Evolutionary conservation across 768 basidiomycete genomes (phyloP), one percentile per base, ranked within the genome.

Genomic region (Tephrocybe sp.): DNA sequence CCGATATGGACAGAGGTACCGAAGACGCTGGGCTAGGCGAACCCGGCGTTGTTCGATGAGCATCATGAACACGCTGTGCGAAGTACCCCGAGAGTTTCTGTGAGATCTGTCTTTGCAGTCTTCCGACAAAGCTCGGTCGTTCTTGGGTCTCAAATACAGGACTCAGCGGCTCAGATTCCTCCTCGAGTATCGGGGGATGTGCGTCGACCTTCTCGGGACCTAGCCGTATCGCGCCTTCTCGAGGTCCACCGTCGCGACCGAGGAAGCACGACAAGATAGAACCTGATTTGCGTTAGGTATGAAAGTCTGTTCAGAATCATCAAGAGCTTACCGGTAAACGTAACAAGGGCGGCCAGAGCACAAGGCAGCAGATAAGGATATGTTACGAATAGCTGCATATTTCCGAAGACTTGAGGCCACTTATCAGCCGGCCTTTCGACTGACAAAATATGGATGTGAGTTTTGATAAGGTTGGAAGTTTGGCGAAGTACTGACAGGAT

Each of bases 291-390:
- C 13, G 39, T 46, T 22, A 52, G 39, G 51, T 38, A 39, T 31
- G 45, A 50, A 44, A 46, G 13, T 16, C 48, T 23, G 45, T 44
- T 35, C 16, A 48, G 36, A 51, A 46, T 32, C n/a, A 47, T 39
- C 30, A 56, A 42, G 39, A 48, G 55, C 75, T 51, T 58, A 87
- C 89, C 89, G 36, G 73, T 73, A 50, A 91, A 68, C 6, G 92
- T 92, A 42, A 98, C 78, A 8, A 75, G 70, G 2, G 88, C 84
- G 31, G 93, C 93, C 40, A 95, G 68, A 16, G 76, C 71, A 61
- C 89, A 92, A 1, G 97, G 95, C 13, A 99, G 74, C 34, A 98
- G 79, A 65, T 99, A 99, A 1, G 97, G 97, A 64, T 90, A 93
- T 6, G 72, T 73, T 20, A 80, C 76, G 63, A 98, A 89, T 17